Evolutionary conservation across 768 basidiomycete genomes (phyloP).

Genomic region (Cyathus striatus): DNA sequence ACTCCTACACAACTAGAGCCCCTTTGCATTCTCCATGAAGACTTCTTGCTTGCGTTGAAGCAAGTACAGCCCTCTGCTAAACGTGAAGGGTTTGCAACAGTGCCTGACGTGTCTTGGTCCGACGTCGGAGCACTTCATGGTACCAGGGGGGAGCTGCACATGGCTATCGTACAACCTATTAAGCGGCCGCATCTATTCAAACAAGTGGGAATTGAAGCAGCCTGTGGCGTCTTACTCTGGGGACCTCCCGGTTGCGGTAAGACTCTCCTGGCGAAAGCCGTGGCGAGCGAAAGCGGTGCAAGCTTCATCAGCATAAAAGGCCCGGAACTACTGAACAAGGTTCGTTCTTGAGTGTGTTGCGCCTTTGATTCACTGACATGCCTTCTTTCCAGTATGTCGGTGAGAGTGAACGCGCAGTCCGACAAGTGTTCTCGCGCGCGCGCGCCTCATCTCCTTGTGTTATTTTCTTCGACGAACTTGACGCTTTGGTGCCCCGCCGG

Average conservation of each 20-base stretch:
- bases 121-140: conserved; percentile 90
- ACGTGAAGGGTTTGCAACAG: conserved; percentile 96
- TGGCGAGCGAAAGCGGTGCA: conserved; percentile 91
- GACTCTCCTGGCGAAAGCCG: conserved; percentile 95
- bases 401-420: conserved; percentile 91
- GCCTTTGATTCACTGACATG: not conserved
- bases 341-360: conserved; percentile 20
- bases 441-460: conserved; percentile 92
- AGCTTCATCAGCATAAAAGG: conserved; percentile 99
- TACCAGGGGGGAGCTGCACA: conserved; percentile 87
- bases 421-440: conserved; percentile 92
- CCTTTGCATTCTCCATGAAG: conserved; percentile 72
- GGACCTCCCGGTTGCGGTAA: conserved; percentile 99
- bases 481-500: conserved; percentile 85
- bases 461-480: conserved; percentile 93
- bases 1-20: conserved; percentile 75
- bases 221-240: conserved; percentile 96
- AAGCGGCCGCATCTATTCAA: conserved; percentile 83
- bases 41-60: conserved; percentile 79
- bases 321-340: conserved; percentile 95
- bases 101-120: conserved; percentile 92
- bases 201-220: conserved; percentile 83
- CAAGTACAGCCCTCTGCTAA: conserved; percentile 95
- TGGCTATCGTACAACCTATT: conserved; percentile 97
- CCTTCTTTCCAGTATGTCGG: conserved; percentile 74